Base-by-base conservation (phyloP, 345 rosid species). In the Hibiscus syriacus region DNA sequence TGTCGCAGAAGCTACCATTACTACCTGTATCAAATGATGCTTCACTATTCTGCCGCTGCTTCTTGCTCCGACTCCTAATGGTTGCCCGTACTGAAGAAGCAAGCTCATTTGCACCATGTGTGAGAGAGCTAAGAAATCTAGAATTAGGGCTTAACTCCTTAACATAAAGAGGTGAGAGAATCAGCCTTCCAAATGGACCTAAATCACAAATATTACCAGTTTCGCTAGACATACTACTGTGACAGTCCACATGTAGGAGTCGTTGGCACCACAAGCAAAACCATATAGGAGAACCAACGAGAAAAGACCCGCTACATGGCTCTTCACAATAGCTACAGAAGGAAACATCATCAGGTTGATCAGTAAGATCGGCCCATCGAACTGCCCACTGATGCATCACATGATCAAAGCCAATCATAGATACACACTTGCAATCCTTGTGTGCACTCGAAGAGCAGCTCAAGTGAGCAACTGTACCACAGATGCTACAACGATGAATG, bases 191-290 rank as follows among this genome's bases (percentile, higher is more conserved):
- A 50, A 85, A 85, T 13, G 85, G 80, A 36, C 99, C 97, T 74
- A 94, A 78, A 79, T 91, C 99, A 82, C 99, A 94, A 58, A 84
- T 64, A 77, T 87, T 89, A 64, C 99, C 96, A 14, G 81, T 85
- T 81, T 94, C 97, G 73, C 66, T 86, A 13, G 82, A 85, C 90
- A 94, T 82, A 67, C 75, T 86, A 76, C 76, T 71, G 65, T 87
- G 96, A 72, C 99, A 94, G 77, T 94, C 99, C 14, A 94, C 95
- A 72, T 94, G 99, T 41, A 94, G 85, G 70, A 94, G 90, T 43
- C 90, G 89, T 72, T 94, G 99, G 77, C 99, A 94, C 99, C 99
- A 94, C 83, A 86, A 84, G 86, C 99, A 94, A 77, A 95, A 87
- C 99, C 97, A 94, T 69, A 89, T 85, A 48, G 99, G 99, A 19